Evolutionary conservation across 164 flowering plant genomes (phyloP).

Genomic region (Vitis amurensis): DNA sequence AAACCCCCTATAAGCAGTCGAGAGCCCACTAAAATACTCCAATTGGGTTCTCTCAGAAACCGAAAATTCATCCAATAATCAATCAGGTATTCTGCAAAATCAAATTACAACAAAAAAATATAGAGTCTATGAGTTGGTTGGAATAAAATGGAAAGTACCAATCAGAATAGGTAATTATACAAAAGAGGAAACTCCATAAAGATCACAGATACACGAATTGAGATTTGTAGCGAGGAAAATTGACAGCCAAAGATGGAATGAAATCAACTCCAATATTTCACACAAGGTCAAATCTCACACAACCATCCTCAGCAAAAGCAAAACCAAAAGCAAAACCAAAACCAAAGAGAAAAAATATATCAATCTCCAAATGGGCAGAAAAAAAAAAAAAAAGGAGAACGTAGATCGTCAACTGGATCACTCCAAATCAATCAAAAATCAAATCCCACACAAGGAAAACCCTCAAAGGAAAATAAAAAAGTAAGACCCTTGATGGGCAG

Average conservation of each 20-base stretch:
- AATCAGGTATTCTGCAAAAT: constrained; percentile 7
- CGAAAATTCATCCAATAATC: not conserved
- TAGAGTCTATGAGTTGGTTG: not conserved
- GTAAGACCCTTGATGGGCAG: constrained; percentile 10
- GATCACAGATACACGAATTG: not conserved
- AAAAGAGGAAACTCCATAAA: constrained; percentile 1
- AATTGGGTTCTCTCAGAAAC: not conserved
- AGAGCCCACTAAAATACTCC: not conserved
- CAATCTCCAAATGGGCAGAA: constrained; percentile 6
- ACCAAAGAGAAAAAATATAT: not conserved
- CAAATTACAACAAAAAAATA: not conserved
- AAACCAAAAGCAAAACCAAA: too few relatives aligned
- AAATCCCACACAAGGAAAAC: not conserved
- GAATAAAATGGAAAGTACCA: not conserved
- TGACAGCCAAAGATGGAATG: not conserved
- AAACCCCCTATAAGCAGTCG: not conserved
- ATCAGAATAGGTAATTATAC: not conserved
- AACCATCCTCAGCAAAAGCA: not conserved
- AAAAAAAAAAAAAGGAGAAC: not conserved
- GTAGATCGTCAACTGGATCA: constrained; percentile 20
- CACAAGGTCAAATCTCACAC: not conserved
- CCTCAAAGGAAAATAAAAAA: not conserved
- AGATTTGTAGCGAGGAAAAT: not conserved
- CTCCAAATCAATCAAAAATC: constrained; percentile 12
- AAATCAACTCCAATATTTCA: not conserved